Conservation (phyloP, 345 rosid species). For the Alliaria petiolata region DNA sequence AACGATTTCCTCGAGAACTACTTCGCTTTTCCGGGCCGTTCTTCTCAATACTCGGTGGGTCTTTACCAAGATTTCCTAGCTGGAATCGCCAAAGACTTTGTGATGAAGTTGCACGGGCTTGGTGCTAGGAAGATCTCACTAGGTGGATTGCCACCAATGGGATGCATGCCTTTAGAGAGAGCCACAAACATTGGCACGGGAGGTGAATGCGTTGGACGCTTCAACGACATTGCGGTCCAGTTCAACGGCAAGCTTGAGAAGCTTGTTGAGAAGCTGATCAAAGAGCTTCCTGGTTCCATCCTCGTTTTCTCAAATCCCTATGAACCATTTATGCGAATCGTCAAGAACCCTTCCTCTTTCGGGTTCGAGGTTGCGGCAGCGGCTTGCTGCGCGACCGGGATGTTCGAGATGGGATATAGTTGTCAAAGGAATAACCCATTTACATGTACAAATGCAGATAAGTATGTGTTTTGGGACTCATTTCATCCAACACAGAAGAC, state of each 20-base stretch:
- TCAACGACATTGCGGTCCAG: constrained; percentile 44
- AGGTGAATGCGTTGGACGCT: constrained; percentile 37
- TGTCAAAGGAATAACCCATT: constrained; percentile 40
- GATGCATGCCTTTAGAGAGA: constrained; percentile 67
- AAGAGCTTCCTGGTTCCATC: constrained; percentile 40
- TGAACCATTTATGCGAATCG: constrained; percentile 32
- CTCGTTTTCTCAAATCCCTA: constrained; percentile 48
- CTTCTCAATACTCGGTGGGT: constrained; percentile 34
- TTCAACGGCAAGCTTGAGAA: constrained; percentile 42
- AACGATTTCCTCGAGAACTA: constrained; percentile 65
- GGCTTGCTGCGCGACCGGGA: constrained; percentile 73
- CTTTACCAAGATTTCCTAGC: constrained; percentile 43
- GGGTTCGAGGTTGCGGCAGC: constrained; percentile 48
- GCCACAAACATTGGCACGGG: constrained; percentile 41
- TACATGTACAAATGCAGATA: constrained; percentile 54
- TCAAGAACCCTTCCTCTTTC: constrained; percentile 41
- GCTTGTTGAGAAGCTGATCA: constrained; percentile 31
- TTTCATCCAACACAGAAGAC: constrained; percentile 77
- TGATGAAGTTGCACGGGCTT: constrained; percentile 35
- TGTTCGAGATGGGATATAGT: constrained; percentile 79
- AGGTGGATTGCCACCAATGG: constrained; percentile 64
- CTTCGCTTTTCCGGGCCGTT: constrained; percentile 42
- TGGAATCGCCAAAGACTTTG: constrained; percentile 40
- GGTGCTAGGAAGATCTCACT: constrained; percentile 61
- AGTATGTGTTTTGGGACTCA: constrained; percentile 74